These are phyloP conservation scores for Lithohypha guttulata DNA, from an alignment of 2,329 filamentous ascomycete species.

Conservation along the genomic window DNA sequence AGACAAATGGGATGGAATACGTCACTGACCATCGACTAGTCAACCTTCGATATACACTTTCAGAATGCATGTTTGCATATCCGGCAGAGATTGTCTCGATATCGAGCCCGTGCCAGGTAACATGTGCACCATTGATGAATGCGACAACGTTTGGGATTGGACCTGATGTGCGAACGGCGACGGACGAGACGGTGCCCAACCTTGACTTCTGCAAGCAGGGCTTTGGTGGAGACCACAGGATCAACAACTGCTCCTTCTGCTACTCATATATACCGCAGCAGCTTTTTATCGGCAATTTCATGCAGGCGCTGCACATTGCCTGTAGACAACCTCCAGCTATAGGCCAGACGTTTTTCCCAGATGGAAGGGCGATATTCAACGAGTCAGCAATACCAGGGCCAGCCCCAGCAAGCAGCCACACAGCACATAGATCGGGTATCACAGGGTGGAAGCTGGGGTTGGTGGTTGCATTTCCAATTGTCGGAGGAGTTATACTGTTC, in stretches of 20 bases:
- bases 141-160: slow-evolving; percentile 24
- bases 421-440: slow-evolving; percentile 17
- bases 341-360: slow-evolving; percentile 31
- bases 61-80: slow-evolving; percentile 34
- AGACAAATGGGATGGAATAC: background rate
- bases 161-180: slow-evolving; percentile 24
- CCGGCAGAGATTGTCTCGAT: slow-evolving; percentile 28
- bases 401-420: slow-evolving; percentile 16
- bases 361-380: slow-evolving; percentile 32
- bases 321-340: slow-evolving; percentile 31
- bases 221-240: slow-evolving; percentile 31
- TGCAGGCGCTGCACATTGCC: slow-evolving; percentile 37
- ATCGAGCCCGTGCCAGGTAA: slow-evolving; percentile 36
- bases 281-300: slow-evolving; percentile 34
- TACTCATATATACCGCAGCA: slow-evolving; percentile 33
- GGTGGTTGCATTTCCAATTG: slow-evolving; percentile 34
- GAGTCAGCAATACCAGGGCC: slow-evolving; percentile 29
- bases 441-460: slow-evolving; percentile 27
- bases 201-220: slow-evolving; percentile 30
- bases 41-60: slow-evolving; percentile 36
- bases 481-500: slow-evolving; percentile 32
- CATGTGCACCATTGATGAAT: slow-evolving; percentile 27
- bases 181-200: slow-evolving; percentile 21
- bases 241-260: slow-evolving; percentile 33
- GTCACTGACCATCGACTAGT: slow-evolving; percentile 25